Base-by-base conservation (phyloP, 1,284 basidiomycete genomes). In the Ustilago vetiveriae region DNA sequence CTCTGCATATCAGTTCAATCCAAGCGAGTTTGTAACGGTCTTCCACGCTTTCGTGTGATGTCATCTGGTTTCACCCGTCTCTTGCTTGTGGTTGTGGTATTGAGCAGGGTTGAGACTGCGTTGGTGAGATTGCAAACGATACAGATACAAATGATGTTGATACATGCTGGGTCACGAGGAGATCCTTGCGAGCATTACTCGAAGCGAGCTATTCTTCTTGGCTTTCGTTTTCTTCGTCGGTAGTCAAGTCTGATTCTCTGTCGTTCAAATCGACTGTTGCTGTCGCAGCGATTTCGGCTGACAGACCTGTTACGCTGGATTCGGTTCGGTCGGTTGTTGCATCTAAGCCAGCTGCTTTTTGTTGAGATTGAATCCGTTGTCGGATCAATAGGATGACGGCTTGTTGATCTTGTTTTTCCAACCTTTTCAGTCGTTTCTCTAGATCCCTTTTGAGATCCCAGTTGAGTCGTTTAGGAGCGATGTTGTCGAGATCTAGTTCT, bases 401-500 rank as follows among this genome's bases (percentile, higher is more conserved):
- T 81, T 95, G 91, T 73, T 95, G 91, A 1, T 93, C 96, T 82
- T 88, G 88, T 64, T 91, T 85, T 79, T 96, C 92, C n/a, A 98
- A 85, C 81, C 90, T 94, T 11, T 88, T 86, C 48, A 95, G 85
- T 78, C 94, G 91, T 84, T 90, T 92, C 54, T 92, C 91, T 83
- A 94, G 89, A 79, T 97, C 93, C 42, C 94, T 88, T 82, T 95
- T 97, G 69, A 98, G 85, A 83, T 98, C 95, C 94, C 95, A 98
- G 82, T 98, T 98, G 10, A 91, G 88, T 44, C 92, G 87, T 85
- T 94, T 95, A 2, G 95, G 95, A 23, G 94, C 94, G 71, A 98
- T 97, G 80, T 96, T 98, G 81, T 93, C 91, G 23, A 98, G 86
- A 79, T 98, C 93, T 69, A 98, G 85, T 74, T 98, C 94, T 83